Percentiles rank a stretch among this genome's conserved stretches.
Evolutionary conservation across 2,329 filamentous ascomycete species (phyloP).

Genomic region (Beauveria caledonica): DNA sequence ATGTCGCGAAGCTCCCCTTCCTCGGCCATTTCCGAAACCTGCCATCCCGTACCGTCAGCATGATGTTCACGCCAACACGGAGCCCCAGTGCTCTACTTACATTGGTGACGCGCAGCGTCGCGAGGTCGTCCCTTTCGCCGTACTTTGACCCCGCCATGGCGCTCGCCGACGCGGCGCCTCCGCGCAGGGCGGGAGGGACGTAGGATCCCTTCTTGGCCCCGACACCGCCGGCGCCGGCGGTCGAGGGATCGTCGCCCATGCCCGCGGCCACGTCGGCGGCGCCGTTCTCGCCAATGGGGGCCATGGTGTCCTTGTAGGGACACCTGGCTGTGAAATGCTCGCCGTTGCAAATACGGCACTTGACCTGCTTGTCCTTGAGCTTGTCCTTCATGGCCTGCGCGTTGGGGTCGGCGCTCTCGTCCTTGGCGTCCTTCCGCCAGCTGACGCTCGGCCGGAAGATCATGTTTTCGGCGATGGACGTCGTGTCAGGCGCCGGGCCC

Average conservation of each 20-base stretch:
- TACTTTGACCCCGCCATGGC: conserved; percentile 75
- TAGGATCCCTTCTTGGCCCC: conserved; percentile 72
- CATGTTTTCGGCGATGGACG: conserved; percentile 94
- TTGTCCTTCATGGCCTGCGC: conserved; percentile 69
- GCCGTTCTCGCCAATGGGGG: conserved; percentile 61
- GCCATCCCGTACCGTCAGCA: conserved; percentile 22
- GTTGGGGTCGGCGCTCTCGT: conserved; percentile 66
- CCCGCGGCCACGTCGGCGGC: conserved; percentile 48
- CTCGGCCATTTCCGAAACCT: conserved; percentile 96
- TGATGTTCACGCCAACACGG: not conserved
- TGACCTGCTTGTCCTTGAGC: conserved; percentile 98
- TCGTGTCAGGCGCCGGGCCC: conserved; percentile 83
- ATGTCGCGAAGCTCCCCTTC: conserved; percentile 92
- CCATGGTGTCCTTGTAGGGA: conserved; percentile 99
- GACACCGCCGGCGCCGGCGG: conserved; percentile 38
- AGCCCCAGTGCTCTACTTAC: conserved; percentile 46
- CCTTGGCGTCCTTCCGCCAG: conserved; percentile 86
- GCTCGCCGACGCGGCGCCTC: conserved; percentile 47
- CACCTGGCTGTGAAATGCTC: conserved; percentile 99
- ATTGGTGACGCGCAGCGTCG: conserved; percentile 95
- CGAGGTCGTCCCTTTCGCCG: conserved; percentile 87
- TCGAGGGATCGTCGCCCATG: conserved; percentile 40
- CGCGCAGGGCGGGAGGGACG: conserved; percentile 87
- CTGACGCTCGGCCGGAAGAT: conserved; percentile 88
- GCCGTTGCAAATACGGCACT: conserved; percentile 97